Conservation (phyloP, 768 basidiomycete genomes). For the Termitomyces sp. region DNA sequence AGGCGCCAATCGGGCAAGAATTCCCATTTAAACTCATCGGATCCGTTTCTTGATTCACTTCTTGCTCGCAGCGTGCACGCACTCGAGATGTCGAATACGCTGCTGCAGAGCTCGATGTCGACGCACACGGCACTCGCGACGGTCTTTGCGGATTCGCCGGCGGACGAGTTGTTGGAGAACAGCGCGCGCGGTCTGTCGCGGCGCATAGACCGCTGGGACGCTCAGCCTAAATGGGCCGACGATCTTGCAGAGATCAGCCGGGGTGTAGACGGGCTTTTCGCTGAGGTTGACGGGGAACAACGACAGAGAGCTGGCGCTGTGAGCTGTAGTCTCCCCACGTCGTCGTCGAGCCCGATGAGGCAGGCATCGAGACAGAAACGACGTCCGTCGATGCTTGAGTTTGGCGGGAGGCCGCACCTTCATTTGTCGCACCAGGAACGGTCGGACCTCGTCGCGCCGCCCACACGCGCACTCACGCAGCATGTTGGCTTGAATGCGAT, state of each 20-base stretch:
- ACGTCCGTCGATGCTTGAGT: constrained; percentile 46
- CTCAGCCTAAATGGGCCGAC: constrained; percentile 57
- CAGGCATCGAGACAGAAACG: constrained; percentile 17
- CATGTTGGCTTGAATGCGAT: constrained; percentile 49
- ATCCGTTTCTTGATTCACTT: constrained; percentile 70
- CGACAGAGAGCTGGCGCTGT: constrained; percentile 19
- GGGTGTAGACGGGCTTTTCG: constrained; percentile 58
- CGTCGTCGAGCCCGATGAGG: constrained; percentile 16
- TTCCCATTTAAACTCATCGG: constrained; percentile 19
- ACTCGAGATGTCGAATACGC: constrained; percentile 77
- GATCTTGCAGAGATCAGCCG: constrained; percentile 62
- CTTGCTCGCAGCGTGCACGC: constrained; percentile 81
- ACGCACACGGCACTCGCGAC: constrained; percentile 53
- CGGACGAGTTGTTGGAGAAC: constrained; percentile 42
- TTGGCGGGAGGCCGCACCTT: constrained; percentile 35
- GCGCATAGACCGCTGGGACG: constrained; percentile 39
- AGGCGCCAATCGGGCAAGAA: constrained; percentile 20
- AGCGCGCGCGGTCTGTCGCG: constrained; percentile 49
- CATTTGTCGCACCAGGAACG: constrained; percentile 49
- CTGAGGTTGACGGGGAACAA: constrained; percentile 14
- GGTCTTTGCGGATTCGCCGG: constrained; percentile 42
- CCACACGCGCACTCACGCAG: constrained; percentile 74
- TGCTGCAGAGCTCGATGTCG: constrained; percentile 71
- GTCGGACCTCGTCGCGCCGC: constrained; percentile 53
- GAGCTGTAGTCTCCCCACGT: constrained; percentile 42